A percentile compares a stretch with the other conserved stretches of the same genome.
Evolutionary conservation across 495 filamentous ascomycete species (phyloP).

Genomic region (Trichoderma asperelloides): DNA sequence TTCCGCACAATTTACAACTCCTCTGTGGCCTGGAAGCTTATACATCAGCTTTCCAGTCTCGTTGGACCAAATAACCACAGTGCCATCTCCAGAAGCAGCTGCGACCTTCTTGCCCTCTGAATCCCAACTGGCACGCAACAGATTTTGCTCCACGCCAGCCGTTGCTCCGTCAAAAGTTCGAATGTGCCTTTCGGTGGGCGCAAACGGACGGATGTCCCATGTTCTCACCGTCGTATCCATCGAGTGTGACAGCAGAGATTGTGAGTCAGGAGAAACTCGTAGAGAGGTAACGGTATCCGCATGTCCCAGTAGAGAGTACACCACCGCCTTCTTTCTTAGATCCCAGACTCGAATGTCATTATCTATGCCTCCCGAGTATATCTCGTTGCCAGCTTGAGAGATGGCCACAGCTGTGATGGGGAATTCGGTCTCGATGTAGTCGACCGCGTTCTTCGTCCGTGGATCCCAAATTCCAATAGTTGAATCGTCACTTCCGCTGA

Average conservation of each 20-base stretch:
- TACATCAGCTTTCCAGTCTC: conserved; percentile 79
- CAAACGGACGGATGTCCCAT: conserved; percentile 95
- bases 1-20: conserved; percentile 88
- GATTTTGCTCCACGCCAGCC: conserved; percentile 80
- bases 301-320: conserved; percentile 83
- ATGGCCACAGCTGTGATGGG: conserved; percentile 87
- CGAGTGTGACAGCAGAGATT: conserved; percentile 81
- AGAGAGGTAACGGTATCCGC: conserved; percentile 88
- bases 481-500: conserved; percentile 88
- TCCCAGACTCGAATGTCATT: conserved; percentile 98
- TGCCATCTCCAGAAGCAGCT: conserved; percentile 83
- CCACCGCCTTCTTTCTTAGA: conserved; percentile 76
- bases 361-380: conserved; percentile 92
- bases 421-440: conserved; percentile 84
- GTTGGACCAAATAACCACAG: conserved; percentile 81
- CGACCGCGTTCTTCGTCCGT: conserved; percentile 76
- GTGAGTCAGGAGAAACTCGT: conserved; percentile 81
- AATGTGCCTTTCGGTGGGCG: conserved; percentile 74
- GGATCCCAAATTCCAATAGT: conserved; percentile 96
- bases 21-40: conserved; percentile 92
- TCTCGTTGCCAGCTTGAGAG: conserved; percentile 87
- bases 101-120: conserved; percentile 76
- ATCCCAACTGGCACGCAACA: conserved; percentile 88
- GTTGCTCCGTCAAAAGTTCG: conserved; percentile 84
- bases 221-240: conserved; percentile 89